Conservation (phyloP, 169 alveolate genomes). For the Theileria luwenshuni region DNA sequence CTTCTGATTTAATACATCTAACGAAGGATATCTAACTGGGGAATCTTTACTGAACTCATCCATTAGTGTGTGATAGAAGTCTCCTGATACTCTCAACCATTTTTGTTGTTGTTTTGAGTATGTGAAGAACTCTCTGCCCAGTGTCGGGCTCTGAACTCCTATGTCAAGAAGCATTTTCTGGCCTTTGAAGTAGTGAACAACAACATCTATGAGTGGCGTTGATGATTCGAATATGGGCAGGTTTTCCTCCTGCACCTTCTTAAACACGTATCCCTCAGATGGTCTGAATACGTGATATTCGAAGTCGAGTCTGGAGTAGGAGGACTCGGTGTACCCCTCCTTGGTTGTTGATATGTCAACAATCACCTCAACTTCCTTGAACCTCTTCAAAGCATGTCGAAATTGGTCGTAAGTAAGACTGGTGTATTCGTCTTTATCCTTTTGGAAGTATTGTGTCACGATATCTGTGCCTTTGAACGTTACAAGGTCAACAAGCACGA, state of each 20-base stretch:
- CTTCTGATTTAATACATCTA: neutral
- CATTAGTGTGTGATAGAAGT: constrained; percentile 10
- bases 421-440: neutral
- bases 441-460: neutral
- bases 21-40: neutral
- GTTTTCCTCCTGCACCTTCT: neutral
- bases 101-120: neutral
- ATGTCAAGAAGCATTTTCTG: neutral
- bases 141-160: neutral
- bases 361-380: neutral
- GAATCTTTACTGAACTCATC: neutral
- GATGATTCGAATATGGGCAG: neutral
- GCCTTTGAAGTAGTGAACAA: neutral
- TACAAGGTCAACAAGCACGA: constrained; percentile 5
- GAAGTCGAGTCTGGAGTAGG: neutral
- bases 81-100: neutral
- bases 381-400: neutral
- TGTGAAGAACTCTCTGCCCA: neutral
- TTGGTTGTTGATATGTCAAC: neutral
- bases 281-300: neutral
- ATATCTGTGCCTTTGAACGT: neutral
- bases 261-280: constrained; percentile 6
- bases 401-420: neutral
- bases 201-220: neutral
- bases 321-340: neutral